A percentile compares a stretch with the other conserved stretches of the same genome.
Conservation (phyloP, 768 basidiomycete species). For the Termitomyces bulborhizus region DNA sequence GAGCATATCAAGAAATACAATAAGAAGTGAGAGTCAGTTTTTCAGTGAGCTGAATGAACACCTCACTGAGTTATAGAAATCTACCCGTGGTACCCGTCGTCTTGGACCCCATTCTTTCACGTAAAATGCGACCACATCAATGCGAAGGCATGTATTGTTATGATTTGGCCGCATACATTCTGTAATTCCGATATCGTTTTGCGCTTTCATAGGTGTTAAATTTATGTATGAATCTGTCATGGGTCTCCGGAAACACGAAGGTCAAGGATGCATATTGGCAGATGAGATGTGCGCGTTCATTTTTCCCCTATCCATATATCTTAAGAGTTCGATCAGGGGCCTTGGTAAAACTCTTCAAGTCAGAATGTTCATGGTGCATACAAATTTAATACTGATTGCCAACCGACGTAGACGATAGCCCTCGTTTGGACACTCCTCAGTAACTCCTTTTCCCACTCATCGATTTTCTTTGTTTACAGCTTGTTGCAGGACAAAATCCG, state of each 20-base stretch:
- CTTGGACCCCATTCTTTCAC: slow-evolving; percentile 78
- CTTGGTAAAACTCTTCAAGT: slow-evolving; percentile 94
- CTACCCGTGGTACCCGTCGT: slow-evolving; percentile 74
- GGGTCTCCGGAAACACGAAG: slow-evolving; percentile 88
- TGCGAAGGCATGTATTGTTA: slow-evolving; percentile 53
- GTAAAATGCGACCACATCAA: slow-evolving; percentile 82
- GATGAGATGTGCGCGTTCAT: slow-evolving; percentile 77
- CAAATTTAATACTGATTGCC: neutral
- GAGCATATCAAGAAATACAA: slow-evolving; percentile 64
- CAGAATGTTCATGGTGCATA: neutral
- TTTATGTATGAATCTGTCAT: slow-evolving; percentile 97
- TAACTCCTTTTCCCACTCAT: slow-evolving; percentile 28
- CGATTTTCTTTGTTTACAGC: neutral
- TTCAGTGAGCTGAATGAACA: neutral
- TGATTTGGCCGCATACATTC: neutral
- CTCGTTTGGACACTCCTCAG: slow-evolving; percentile 91
- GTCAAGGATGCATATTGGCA: slow-evolving; percentile 91
- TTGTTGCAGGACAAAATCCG: slow-evolving; percentile 72
- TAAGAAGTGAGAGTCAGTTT: slow-evolving; percentile 45
- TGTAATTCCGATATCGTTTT: neutral
- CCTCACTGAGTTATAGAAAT: slow-evolving; percentile 33
- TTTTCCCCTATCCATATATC: neutral
- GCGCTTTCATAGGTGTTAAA: slow-evolving; percentile 47
- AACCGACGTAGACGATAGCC: slow-evolving; percentile 65
- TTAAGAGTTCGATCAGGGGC: slow-evolving; percentile 47